These are phyloP conservation scores for Cucurbita maxima DNA, from an alignment of 306 rosid genomes.

Conservation along the genomic window DNA sequence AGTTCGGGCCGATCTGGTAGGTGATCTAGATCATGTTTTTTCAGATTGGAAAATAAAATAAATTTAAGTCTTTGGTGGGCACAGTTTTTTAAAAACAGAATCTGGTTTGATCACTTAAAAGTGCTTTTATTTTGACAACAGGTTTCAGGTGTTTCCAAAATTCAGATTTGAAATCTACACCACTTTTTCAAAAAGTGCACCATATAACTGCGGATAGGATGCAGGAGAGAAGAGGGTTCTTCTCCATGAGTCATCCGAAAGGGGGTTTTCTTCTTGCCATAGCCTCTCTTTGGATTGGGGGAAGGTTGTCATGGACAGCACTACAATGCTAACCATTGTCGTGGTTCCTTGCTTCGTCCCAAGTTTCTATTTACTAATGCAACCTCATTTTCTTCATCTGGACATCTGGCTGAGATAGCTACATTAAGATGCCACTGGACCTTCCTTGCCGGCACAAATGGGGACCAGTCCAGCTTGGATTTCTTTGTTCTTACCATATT, in stretches of 20 bases:
- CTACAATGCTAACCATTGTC: slow-evolving; percentile 23
- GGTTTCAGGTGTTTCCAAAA: neutral
- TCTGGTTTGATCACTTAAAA: neutral
- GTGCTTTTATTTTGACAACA: neutral
- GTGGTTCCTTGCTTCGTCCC: slow-evolving; percentile 34
- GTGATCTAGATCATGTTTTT: neutral
- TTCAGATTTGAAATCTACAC: neutral
- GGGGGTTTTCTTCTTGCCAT: neutral
- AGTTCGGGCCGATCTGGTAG: neutral
- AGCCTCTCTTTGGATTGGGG: slow-evolving; percentile 5
- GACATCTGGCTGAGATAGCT: too few relatives aligned
- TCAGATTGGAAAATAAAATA: neutral
- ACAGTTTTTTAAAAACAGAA: neutral
- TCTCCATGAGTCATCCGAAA: neutral
- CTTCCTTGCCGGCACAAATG: slow-evolving; percentile 36
- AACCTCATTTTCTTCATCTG: slow-evolving; percentile 8
- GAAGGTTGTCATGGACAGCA: slow-evolving; percentile 26
- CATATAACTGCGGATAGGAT: neutral
- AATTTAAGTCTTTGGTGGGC: neutral
- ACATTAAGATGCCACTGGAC: slow-evolving; percentile 14
- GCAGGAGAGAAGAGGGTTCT: neutral
- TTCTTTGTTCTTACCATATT: slow-evolving; percentile 58
- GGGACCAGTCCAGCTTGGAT: slow-evolving; percentile 34
- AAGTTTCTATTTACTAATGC: slow-evolving; percentile 31
- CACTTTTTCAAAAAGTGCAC: too few relatives aligned